Base-by-base conservation (phyloP, 2,329 filamentous ascomycete genomes). In the Fusarium sp. region DNA sequence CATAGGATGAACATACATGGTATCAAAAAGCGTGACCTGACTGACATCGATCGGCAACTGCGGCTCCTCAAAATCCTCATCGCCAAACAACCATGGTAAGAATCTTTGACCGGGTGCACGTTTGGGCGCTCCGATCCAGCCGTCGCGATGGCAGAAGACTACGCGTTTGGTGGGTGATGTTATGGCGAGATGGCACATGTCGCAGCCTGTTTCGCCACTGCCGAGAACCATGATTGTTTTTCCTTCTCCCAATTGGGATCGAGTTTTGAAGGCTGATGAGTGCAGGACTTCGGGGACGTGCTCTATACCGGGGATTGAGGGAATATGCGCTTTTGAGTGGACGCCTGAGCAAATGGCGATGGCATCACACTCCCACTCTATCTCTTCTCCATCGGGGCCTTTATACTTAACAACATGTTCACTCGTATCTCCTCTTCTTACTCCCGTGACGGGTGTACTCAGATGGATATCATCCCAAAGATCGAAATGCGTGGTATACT, bases 1-100 rank as follows among this genome's bases (percentile, higher is more conserved):
- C 44, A 68, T 46, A 0, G 66, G 59, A 29, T 69, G 66, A 20
- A 69, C 66, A 30, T 69, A 69, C 50, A 57, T 69, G 22, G 59
- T 45, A 9, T 69, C 66, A 5, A 69, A 69, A 16, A 71, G 24
- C 5, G 63, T 71, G 1, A 59, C 46, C 27, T 66, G 66, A 8
- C 56, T 56, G 2, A 72, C 56, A 15, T 59, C 56, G 2, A 59
- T 22, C 16, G 49, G 56, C 12, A 59, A 20, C 5, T 54, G 38
- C 11, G 49, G 56, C 11, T 55, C 38, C 12, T 45, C 24, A 2
- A 42, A 53, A 11, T 53, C 50, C 4, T 53, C 9, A 11, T 53
- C 50, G 0, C 50, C 50, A 3, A 53, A 53, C 2, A 53, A 7
- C 50, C 50, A 53, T 0, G 50, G 50, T 2, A 53, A 3, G 34